These are phyloP conservation scores for Ustilago cynodontis DNA, from an alignment of 1,284 basidiomycete genomes.

Conservation along the genomic window DNA sequence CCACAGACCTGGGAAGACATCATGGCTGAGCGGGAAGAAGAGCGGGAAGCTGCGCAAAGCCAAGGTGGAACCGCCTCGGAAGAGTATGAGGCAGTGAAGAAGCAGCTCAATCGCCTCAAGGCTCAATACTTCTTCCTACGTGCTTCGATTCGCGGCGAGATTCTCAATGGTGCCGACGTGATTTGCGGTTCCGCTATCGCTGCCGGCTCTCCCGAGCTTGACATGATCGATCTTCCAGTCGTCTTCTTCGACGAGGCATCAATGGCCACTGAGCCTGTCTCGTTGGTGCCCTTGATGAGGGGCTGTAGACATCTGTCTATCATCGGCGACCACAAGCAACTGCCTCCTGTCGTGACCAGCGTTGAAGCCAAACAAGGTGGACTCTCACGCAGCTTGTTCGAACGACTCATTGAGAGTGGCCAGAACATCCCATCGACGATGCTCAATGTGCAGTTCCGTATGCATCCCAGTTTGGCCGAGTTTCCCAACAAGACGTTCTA, in stretches of 20 bases:
- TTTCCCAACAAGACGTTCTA: slow-evolving; percentile 91
- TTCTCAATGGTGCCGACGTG: slow-evolving; percentile 70
- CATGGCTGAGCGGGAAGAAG: slow-evolving; percentile 30
- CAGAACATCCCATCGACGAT: slow-evolving; percentile 72
- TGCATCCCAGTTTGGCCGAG: slow-evolving; percentile 88
- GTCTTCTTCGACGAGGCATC: slow-evolving; percentile 95
- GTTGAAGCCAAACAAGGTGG: slow-evolving; percentile 75
- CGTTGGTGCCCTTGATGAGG: slow-evolving; percentile 71
- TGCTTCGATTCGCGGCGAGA: slow-evolving; percentile 65
- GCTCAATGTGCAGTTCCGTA: slow-evolving; percentile 92
- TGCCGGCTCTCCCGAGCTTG: slow-evolving; percentile 45
- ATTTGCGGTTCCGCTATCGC: slow-evolving; percentile 70
- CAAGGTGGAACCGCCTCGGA: slow-evolving; percentile 24
- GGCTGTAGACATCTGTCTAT: slow-evolving; percentile 82
- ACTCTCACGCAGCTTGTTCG: slow-evolving; percentile 85
- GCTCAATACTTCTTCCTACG: slow-evolving; percentile 61
- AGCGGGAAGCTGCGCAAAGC: slow-evolving; percentile 20
- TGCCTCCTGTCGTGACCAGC: slow-evolving; percentile 85
- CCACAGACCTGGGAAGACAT: slow-evolving; percentile 46
- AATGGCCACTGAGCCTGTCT: slow-evolving; percentile 88
- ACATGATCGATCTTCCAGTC: slow-evolving; percentile 85
- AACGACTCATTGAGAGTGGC: slow-evolving; percentile 77
- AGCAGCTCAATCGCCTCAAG: slow-evolving; percentile 55
- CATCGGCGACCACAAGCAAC: slow-evolving; percentile 95
- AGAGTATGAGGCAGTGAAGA: slow-evolving; percentile 51